phyloP scores from a whole-genome alignment of 2,329 filamentous ascomycete species.

The Chalaropsis thielavioides region DNA sequence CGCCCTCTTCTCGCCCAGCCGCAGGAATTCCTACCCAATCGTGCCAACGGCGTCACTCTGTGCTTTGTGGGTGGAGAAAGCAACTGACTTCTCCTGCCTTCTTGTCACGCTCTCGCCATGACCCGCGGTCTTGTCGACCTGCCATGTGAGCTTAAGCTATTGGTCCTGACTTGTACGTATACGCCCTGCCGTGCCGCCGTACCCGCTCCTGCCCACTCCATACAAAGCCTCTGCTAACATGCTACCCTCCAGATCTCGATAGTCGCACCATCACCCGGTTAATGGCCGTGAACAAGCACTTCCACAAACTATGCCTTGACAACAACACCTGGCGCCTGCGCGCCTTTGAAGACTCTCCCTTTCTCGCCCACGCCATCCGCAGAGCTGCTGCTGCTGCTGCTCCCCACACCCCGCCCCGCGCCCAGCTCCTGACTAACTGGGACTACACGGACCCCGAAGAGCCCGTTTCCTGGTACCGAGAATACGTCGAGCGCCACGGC shows the following conservation, averaged over 20 bases:
- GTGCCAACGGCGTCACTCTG: not conserved
- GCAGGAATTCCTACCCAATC: not conserved
- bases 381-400: not conserved
- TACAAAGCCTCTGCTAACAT: not conserved
- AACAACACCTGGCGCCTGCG: constrained; percentile 60
- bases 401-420: not conserved
- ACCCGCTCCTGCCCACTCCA: too few species aligned
- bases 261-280: constrained; percentile 4
- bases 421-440: constrained; percentile 60
- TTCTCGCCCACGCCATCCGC: constrained; percentile 6
- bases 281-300: constrained; percentile 20
- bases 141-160: constrained; percentile 9
- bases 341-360: constrained; percentile 53
- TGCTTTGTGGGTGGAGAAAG: not conserved
- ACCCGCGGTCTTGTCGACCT: constrained; percentile 6
- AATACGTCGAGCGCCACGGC: constrained; percentile 72
- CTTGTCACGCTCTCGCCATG: not conserved
- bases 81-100: not conserved
- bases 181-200: not conserved
- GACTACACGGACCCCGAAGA: constrained; percentile 63
- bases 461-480: constrained; percentile 68
- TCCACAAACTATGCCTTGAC: constrained; percentile 56
- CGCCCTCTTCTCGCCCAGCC: not conserved
- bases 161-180: constrained; percentile 11
- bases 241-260: constrained; percentile 3